Conservation (phyloP, 2,329 filamentous ascomycete species). For the Arthrobotrys iridis region DNA sequence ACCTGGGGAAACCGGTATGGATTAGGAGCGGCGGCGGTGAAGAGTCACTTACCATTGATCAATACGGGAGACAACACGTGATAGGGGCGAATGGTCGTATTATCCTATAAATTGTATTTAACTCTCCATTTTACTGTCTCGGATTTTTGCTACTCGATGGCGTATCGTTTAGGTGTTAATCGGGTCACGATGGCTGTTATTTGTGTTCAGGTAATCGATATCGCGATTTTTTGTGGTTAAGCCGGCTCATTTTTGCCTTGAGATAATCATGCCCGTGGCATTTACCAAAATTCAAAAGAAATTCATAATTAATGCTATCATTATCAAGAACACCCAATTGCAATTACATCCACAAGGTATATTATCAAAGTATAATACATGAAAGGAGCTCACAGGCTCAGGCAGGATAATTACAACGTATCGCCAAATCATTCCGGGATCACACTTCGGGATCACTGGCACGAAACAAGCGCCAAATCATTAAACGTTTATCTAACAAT, state of each 20-base stretch:
- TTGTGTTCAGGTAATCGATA: too few species aligned
- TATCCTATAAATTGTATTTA: too few species aligned
- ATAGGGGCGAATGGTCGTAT: too few species aligned
- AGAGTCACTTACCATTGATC: neutral
- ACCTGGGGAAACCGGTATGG: constrained; percentile 12
- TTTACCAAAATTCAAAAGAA: neutral
- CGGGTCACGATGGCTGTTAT: neutral
- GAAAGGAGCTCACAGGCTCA: constrained; percentile 5
- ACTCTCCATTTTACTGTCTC: too few species aligned
- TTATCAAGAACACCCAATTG: neutral
- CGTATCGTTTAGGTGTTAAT: neutral
- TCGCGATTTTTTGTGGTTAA: neutral
- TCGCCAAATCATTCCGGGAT: neutral
- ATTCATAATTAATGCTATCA: neutral
- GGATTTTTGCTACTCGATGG: too few species aligned
- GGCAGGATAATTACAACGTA: neutral
- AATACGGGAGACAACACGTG: constrained; percentile 8
- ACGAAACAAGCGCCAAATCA: neutral
- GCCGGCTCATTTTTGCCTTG: neutral
- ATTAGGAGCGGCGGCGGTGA: neutral
- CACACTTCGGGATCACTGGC: constrained; percentile 8
- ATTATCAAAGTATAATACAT: constrained; percentile 1
- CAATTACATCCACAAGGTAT: neutral
- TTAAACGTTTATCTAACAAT: constrained; percentile 29
- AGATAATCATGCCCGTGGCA: neutral